These are phyloP conservation scores for Ogataea salicorniae DNA, from an alignment of 805 yeast genomes.

Conservation along the genomic window DNA sequence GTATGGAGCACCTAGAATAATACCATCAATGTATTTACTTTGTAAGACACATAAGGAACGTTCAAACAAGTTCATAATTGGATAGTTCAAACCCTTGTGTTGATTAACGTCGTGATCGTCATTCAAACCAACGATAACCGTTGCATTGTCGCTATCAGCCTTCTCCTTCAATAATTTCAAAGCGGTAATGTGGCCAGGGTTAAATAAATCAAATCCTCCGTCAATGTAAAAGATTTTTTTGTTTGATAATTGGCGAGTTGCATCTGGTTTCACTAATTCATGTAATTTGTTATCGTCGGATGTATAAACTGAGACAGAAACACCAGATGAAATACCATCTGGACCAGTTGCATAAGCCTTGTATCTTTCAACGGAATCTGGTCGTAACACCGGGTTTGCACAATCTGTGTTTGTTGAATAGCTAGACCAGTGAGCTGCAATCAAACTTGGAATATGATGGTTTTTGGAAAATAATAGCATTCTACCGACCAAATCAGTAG, in stretches of 20 bases:
- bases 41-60: conserved; percentile 84
- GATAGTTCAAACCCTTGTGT: conserved; percentile 59
- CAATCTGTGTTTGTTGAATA: conserved; percentile 1
- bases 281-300: conserved; percentile 25
- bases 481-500: conserved; percentile 91
- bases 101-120: conserved; percentile 52
- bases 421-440: conserved; percentile 18
- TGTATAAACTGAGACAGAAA: conserved; percentile 47
- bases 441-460: conserved; percentile 47
- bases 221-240: conserved; percentile 48
- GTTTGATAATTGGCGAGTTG: conserved; percentile 6
- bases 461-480: conserved; percentile 59
- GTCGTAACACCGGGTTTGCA: conserved; percentile 18
- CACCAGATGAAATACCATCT: conserved; percentile 55
- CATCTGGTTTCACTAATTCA: conserved; percentile 33
- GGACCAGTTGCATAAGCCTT: conserved; percentile 54
- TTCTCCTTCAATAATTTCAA: conserved; percentile 43
- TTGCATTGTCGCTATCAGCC: conserved; percentile 35
- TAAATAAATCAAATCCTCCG: conserved; percentile 89
- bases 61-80: conserved; percentile 85
- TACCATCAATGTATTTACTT: conserved; percentile 77
- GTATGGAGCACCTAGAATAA: conserved; percentile 67
- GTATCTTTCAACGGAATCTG: conserved; percentile 39
- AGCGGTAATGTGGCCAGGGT: conserved; percentile 86
- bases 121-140: conserved; percentile 64